Conservation (phyloP, 2,329 filamentous ascomycete species). For the Lasiodiplodia hormozganensis region DNA sequence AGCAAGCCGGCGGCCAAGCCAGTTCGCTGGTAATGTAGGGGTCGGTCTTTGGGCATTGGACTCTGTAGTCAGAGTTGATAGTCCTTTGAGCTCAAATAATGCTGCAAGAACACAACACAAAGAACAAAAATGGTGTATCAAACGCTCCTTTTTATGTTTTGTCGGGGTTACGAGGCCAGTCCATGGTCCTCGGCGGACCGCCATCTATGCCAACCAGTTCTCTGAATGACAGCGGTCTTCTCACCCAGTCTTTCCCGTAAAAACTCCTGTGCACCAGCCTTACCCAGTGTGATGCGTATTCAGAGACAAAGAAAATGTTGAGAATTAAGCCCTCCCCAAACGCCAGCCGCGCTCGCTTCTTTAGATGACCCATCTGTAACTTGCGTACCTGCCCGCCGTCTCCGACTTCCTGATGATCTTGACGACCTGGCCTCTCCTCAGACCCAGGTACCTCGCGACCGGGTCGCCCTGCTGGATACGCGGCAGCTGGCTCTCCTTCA, state of each 20-base stretch:
- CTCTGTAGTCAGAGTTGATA: too few relatives aligned
- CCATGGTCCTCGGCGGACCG: not conserved
- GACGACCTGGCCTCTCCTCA: slow-evolving; percentile 91
- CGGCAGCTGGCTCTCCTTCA: slow-evolving; percentile 97
- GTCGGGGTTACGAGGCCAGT: not conserved
- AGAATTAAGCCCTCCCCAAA: slow-evolving; percentile 26
- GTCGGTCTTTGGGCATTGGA: too few relatives aligned
- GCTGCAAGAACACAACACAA: not conserved
- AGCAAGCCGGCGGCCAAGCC: too few relatives aligned
- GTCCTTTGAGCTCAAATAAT: too few relatives aligned
- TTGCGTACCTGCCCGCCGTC: slow-evolving; percentile 94
- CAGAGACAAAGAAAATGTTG: slow-evolving; percentile 26
- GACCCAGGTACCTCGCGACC: slow-evolving; percentile 87
- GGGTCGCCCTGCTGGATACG: slow-evolving; percentile 91
- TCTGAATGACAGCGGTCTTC: slow-evolving; percentile 8
- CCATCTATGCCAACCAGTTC: slow-evolving; percentile 7
- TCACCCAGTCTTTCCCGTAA: slow-evolving; percentile 8
- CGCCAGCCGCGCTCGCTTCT: slow-evolving; percentile 19
- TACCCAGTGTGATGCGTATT: slow-evolving; percentile 23
- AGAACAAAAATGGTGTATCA: slow-evolving; percentile 5
- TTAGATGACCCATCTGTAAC: slow-evolving; percentile 75
- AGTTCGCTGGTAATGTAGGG: too few relatives aligned
- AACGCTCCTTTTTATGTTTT: slow-evolving; percentile 18
- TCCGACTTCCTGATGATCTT: slow-evolving; percentile 98
- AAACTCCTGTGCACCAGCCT: slow-evolving; percentile 29